Evolutionary conservation across 2,329 filamentous ascomycete species (phyloP), one percentile per base, ranked within the genome.

Genomic region (Lasiodiplodia citricola): DNA sequence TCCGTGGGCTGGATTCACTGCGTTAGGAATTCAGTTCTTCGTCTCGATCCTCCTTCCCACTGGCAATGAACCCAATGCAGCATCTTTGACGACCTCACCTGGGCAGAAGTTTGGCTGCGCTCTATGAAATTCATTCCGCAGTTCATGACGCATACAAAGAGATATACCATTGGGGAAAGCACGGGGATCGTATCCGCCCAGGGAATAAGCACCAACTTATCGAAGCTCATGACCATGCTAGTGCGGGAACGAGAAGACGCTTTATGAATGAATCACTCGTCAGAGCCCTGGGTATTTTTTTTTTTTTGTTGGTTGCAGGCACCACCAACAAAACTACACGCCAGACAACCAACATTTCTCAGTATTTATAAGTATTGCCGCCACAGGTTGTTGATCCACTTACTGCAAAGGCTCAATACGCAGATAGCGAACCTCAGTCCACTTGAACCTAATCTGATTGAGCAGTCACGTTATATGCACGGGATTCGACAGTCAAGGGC

Each of bases 21-120:
- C n/a, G 21, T 25, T 66, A 55, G 63, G 51, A 56, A 66, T 66
- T 35, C 35, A 55, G 51, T 56, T 56, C 35, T 56, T 56, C 63
- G 63, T 52, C 44, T 64, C 60, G 31, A 37, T 38, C 21, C 25
- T 21, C 41, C 10, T 23, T 35, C 28, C 11, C 47, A 25, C 28
- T 37, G 18, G 31, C 35, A 47, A 25, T 64, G 47, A 64, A n/a
- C 44, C 28, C 28, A 51, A 47, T 41, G 41, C 21, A 47, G 38
- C 23, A 41, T 41, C 21, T 37, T 23, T 18, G n/a, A 28, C 16
- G 21, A 10, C 31, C 18, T 57, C 31, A 38, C 3, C 16, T 35
- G 35, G 25, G 31, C 51, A 28, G 8, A n/a, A 47, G 21, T 21
- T 21, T 35, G 11, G 16, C 18, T 37, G 54, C 28, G 54, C 28